Base-by-base conservation (phyloP, 331 rosid genomes). In the Malus hybrid region DNA sequence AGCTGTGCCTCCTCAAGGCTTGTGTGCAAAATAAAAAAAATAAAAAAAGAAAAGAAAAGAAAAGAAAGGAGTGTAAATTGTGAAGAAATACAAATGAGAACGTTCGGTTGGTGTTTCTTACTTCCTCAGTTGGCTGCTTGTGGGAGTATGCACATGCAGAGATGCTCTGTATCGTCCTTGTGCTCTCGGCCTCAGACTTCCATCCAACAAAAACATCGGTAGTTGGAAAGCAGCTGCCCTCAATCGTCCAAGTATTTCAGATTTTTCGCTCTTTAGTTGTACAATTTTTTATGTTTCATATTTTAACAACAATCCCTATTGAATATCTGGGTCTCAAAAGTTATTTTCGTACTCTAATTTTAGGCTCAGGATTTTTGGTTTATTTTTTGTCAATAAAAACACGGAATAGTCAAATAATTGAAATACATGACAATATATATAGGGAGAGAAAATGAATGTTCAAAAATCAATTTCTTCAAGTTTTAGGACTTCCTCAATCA, bases 71-170 rank as follows among this genome's bases (percentile, higher is more conserved):
- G 64, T 29, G 34, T 44, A 14, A 39, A 39, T 0, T 39, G 46
- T 3, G 46, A 39, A 39, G 46, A 39, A 39, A 39, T 16, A 32
- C 63, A 63, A 69, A 64, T 42, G 31, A 75, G 83, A 75, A 70
- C 70, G 77, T 76, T 76, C 80, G 36, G 33, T 24, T 75, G 27
- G 15, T 7, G 67, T 64, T 50, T 33, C 32, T 74, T 14, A 39
- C 12, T 39, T 52, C 16, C 56, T 50, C 18, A 1, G 39, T 61
- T 19, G 70, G 24, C 12, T 20, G 14, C 33, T 59, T 60, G 57
- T 36, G 39, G 20, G 52, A 27, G 66, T 61, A 15, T 50, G 66
- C 74, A 79, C 70, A 31, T 66, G 75, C 28, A 13, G 56, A 73
- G 56, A 73, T 60, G 68, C 42, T 15, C 68, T 64, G 44, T 16